Evolutionary conservation across 2,329 filamentous ascomycete species (phyloP).

Genomic region (Claviceps spartinae): DNA sequence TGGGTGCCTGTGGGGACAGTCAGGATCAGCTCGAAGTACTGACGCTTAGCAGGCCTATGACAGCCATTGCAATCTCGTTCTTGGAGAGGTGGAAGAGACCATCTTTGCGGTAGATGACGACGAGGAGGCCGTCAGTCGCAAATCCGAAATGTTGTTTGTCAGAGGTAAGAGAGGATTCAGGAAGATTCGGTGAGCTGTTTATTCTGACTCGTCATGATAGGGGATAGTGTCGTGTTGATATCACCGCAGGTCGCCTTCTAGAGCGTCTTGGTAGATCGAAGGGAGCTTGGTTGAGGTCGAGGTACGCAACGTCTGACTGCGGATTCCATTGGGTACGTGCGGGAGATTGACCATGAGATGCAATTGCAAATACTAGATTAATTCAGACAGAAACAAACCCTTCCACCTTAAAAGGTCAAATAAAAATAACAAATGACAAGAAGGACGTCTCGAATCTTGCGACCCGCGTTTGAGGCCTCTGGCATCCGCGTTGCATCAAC

Average conservation of each 20-base stretch:
- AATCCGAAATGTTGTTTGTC: conserved; percentile 97
- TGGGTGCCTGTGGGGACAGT: neutral
- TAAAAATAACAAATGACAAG: neutral
- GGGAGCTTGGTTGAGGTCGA: neutral
- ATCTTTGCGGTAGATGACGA: conserved; percentile 89
- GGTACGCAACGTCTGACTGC: neutral
- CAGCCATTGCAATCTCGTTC: conserved; percentile 91
- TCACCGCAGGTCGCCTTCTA: conserved; percentile 43
- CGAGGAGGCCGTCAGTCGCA: conserved; percentile 89
- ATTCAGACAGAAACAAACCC: neutral
- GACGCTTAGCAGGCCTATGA: conserved; percentile 65
- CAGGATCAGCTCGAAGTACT: neutral
- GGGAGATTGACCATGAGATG: neutral
- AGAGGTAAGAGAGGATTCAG: conserved; percentile 48
- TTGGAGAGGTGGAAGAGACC: conserved; percentile 94
- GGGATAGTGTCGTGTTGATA: conserved; percentile 60
- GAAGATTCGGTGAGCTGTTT: conserved; percentile 13
- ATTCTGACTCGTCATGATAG: conserved; percentile 22
- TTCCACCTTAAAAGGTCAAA: neutral
- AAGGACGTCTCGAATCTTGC: neutral
- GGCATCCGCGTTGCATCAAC: neutral
- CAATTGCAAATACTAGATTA: neutral
- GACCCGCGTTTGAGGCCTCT: neutral
- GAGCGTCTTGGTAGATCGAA: neutral
- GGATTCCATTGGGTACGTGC: neutral